Evolutionary conservation across 805 yeast genomes (phyloP), one percentile per base, ranked within the genome.

Genomic region (Hanseniaspora guilliermondii): DNA sequence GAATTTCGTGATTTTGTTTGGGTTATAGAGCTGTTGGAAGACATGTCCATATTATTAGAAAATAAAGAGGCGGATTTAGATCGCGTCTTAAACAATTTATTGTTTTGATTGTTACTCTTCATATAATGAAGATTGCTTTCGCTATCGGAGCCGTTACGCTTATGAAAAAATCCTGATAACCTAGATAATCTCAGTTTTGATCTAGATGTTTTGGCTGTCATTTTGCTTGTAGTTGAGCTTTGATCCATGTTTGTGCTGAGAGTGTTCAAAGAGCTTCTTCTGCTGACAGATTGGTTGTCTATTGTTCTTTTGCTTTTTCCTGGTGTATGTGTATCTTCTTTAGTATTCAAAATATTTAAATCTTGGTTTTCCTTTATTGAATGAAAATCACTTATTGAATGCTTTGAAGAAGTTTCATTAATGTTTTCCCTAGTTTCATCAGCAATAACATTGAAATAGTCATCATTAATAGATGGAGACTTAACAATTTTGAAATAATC

Each of bases 401-500:
- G 2, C n/a, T 32, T 32, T 9, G 27, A 19, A 19, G 17, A 30
- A 16, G 21, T 2, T 14, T 39, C n/a, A 5, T 25, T 22, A 6
- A 2, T 9, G 5, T 12, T 11, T 14, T 32, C 27, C 30, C 37
- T 35, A 30, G 22, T 11, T 12, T 48, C 42, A 8, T 54, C 24
- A 11, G 39, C 56, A 5, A 54, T 19, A 14, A 11, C 37, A 9
- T 24, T 24, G 45, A 54, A 54, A 30, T 54, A 54, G 21, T 54
- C 47, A 17, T 54, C 56, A 21, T 54, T 48, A 11, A 54, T 49
- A 11, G 49, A 37, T 12, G 56, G 56, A 0, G 56, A 54, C 22
- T 49, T 54, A 2, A 54, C 22, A n/a, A 27, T 8, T 17, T 48
- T 22, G 12, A 44, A 36, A 14, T 48, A 54, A 33, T 54, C 47